phyloP scores from a whole-genome alignment of 2,329 filamentous ascomycete species.

The Cladophialophora psammophila region DNA sequence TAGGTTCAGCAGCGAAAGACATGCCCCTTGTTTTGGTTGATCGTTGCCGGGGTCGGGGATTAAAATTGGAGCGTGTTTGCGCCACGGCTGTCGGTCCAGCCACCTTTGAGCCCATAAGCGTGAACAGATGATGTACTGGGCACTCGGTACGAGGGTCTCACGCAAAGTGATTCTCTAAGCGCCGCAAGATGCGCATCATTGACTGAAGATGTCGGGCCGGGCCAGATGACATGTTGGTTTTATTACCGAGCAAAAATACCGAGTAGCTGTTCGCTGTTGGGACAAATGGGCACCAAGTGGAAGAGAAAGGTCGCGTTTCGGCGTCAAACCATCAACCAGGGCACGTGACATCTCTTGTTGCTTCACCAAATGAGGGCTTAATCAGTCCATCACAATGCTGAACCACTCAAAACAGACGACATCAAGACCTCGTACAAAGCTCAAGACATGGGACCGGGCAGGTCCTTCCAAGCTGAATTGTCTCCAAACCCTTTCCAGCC shows the following conservation, averaged over 20 bases:
- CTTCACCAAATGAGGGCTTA: too few species aligned
- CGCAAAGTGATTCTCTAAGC: background rate
- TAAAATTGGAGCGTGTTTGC: conserved; percentile 12
- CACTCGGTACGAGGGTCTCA: background rate
- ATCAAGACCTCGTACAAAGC: conserved; percentile 12
- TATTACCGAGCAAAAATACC: background rate
- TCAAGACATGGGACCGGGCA: conserved; percentile 43
- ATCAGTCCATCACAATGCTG: background rate
- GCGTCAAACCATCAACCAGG: too few species aligned
- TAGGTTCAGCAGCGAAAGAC: background rate
- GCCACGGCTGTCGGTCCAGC: conserved; percentile 5
- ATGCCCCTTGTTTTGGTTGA: conserved; percentile 4
- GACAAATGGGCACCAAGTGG: too few species aligned
- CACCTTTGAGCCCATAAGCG: background rate
- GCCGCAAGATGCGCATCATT: background rate
- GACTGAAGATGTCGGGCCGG: background rate
- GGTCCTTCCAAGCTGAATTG: conserved; percentile 45
- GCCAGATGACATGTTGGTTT: background rate
- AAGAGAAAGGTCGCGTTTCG: too few species aligned
- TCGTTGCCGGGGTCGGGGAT: conserved; percentile 17
- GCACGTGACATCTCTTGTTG: too few species aligned
- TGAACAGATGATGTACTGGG: background rate
- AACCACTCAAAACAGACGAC: background rate
- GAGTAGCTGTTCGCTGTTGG: background rate
- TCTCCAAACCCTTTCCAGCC: conserved; percentile 69